Evolutionary conservation across 345 rosid genomes (phyloP).

Genomic region (Lepidium africanum): DNA sequence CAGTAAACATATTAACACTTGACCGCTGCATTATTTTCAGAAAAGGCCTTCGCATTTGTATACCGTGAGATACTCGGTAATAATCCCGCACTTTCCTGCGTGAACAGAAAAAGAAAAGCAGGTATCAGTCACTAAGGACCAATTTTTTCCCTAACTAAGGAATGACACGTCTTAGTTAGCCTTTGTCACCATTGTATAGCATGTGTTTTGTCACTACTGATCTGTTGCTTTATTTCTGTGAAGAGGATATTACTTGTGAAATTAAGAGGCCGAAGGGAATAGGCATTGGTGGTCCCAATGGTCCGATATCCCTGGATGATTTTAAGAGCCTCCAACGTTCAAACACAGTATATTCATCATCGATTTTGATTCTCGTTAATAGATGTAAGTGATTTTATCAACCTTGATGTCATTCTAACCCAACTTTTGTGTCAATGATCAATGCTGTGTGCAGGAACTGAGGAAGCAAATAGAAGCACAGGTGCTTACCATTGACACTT

Average conservation of each 20-base stretch:
- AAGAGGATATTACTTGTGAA: constrained; percentile 60
- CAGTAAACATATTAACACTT: neutral
- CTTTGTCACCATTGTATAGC: neutral
- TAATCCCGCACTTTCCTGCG: constrained; percentile 26
- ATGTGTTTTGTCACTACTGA: constrained; percentile 2
- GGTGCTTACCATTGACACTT: constrained; percentile 58
- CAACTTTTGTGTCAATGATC: neutral
- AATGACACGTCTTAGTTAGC: neutral
- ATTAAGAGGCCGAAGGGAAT: constrained; percentile 75
- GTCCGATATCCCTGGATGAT: constrained; percentile 94
- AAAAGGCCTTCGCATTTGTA: constrained; percentile 72
- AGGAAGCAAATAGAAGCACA: constrained; percentile 87
- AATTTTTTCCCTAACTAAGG: neutral
- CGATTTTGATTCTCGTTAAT: neutral
- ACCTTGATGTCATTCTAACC: constrained; percentile 1
- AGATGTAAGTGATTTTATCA: neutral
- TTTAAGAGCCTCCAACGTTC: constrained; percentile 93
- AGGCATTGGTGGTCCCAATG: constrained; percentile 92
- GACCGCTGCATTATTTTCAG: constrained; percentile 34
- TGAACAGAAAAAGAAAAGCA: constrained; percentile 58
- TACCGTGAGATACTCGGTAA: constrained; percentile 56
- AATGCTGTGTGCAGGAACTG: constrained; percentile 54
- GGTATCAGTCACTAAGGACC: constrained; percentile 32
- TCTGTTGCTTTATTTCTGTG: constrained; percentile 10
- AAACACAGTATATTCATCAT: constrained; percentile 48